phyloP scores from a whole-genome alignment of 2,329 filamentous ascomycete species.

The Chaetomiaceae sp. region DNA sequence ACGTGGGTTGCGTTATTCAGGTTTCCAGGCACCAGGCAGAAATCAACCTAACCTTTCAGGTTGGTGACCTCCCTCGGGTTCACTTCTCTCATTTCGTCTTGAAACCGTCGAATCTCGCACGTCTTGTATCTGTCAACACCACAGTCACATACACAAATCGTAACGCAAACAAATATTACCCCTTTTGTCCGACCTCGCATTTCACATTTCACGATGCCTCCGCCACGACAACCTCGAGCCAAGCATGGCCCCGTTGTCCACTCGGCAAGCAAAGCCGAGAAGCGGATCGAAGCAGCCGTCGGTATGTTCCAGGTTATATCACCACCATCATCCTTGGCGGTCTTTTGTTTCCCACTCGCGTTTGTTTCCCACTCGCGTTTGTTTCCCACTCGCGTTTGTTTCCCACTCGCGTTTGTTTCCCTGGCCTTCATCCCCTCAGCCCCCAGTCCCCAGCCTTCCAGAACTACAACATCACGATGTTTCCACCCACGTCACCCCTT shows the following conservation, averaged over 20 bases:
- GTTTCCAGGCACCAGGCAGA: constrained; percentile 1
- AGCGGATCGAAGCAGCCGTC: constrained; percentile 20
- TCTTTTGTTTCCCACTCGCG: background rate
- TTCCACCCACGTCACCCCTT: too few relatives aligned
- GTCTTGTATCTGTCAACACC: too few relatives aligned
- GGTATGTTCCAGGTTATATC: constrained; percentile 12
- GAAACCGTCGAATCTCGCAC: too few relatives aligned
- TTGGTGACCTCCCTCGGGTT: too few relatives aligned
- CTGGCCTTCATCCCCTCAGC: too few relatives aligned
- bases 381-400: too few relatives aligned
- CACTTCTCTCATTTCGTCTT: background rate
- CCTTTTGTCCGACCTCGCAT: background rate
- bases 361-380: background rate
- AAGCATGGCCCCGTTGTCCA: constrained; percentile 3
- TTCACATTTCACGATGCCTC: constrained; percentile 2
- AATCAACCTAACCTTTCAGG: background rate
- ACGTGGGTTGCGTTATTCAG: background rate
- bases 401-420: too few relatives aligned
- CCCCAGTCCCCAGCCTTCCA: too few relatives aligned
- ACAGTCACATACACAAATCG: too few relatives aligned
- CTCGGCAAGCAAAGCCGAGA: constrained; percentile 13
- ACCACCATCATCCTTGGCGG: too few relatives aligned
- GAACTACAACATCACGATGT: too few relatives aligned
- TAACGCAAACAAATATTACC: background rate
- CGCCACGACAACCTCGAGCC: constrained; percentile 1